Evolutionary conservation across 495 filamentous ascomycete species (phyloP).

Genomic region (Chaetomium tenue): DNA sequence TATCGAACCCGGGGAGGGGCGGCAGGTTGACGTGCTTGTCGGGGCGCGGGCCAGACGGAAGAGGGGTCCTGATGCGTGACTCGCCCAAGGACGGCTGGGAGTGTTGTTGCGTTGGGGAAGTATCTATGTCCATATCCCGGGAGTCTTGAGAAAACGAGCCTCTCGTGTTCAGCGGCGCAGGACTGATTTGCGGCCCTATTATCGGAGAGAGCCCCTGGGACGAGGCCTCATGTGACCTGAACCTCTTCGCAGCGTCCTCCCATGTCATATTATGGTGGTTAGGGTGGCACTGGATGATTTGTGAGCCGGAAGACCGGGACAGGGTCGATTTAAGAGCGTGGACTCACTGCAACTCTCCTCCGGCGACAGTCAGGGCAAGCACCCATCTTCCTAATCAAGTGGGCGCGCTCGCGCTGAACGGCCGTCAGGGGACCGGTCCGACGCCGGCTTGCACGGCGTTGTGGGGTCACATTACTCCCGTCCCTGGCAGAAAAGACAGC

Average conservation of each 20-base stretch:
- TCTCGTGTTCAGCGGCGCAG: constrained; percentile 37
- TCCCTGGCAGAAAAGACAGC: constrained; percentile 51
- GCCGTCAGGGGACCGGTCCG: constrained; percentile 49
- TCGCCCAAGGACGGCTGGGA: constrained; percentile 41
- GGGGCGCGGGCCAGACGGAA: constrained; percentile 47
- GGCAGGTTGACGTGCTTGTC: constrained; percentile 40
- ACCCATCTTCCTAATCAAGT: constrained; percentile 50
- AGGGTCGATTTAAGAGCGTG: neutral
- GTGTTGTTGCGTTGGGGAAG: constrained; percentile 32
- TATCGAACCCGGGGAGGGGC: constrained; percentile 41
- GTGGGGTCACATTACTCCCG: constrained; percentile 45
- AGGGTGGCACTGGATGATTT: constrained; percentile 44
- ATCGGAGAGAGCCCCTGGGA: constrained; percentile 42
- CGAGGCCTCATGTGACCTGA: constrained; percentile 40
- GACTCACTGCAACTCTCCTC: constrained; percentile 50
- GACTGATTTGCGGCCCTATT: constrained; percentile 43
- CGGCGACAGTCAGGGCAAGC: constrained; percentile 49
- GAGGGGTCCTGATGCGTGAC: constrained; percentile 47
- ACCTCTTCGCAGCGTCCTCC: constrained; percentile 49
- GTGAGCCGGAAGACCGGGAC: constrained; percentile 13
- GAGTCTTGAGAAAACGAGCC: constrained; percentile 42
- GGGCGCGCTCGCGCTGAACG: constrained; percentile 48
- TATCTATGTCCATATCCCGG: constrained; percentile 43
- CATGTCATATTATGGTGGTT: constrained; percentile 53
- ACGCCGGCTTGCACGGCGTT: constrained; percentile 46